phyloP scores from a whole-genome alignment of 352 stramenopile genomes.

The Pythium grandisporangium region DNA sequence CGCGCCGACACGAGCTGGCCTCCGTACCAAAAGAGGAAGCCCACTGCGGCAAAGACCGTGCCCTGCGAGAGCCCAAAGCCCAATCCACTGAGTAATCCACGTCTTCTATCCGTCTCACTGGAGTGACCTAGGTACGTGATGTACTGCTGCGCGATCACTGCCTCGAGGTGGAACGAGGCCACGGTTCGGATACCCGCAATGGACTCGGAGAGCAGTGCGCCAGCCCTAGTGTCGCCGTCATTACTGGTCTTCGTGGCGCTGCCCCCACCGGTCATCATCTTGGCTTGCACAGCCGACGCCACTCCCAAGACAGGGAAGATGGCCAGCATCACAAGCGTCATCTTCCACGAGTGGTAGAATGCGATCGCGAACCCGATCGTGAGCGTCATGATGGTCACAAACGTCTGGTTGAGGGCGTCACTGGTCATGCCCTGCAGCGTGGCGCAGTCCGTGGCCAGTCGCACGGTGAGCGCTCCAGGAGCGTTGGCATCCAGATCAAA shows the following conservation, averaged over 20 bases:
- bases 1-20: constrained; percentile 28
- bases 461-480: constrained; percentile 45
- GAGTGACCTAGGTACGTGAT: constrained; percentile 15
- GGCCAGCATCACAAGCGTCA: constrained; percentile 34
- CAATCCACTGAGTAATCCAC: constrained; percentile 24
- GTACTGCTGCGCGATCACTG: constrained; percentile 16
- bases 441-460: constrained; percentile 63
- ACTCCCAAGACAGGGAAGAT: constrained; percentile 16
- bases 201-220: constrained; percentile 25
- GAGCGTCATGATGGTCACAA: constrained; percentile 54
- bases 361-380: constrained; percentile 26
- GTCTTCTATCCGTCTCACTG: constrained; percentile 16
- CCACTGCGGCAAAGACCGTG: constrained; percentile 33
- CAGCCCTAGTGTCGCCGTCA: constrained; percentile 23
- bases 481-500: constrained; percentile 63
- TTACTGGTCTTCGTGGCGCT: constrained; percentile 31
- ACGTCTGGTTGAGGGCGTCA: constrained; percentile 45
- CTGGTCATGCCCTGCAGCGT: constrained; percentile 68
- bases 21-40: constrained; percentile 53
- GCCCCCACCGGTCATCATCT: constrained; percentile 20
- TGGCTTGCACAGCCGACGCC: constrained; percentile 28
- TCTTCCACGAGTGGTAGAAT: constrained; percentile 55
- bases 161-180: constrained; percentile 35
- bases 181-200: constrained; percentile 52
- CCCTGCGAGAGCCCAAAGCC: constrained; percentile 34